Base-by-base conservation (phyloP, 768 basidiomycete species). In the Serendipita sp. region DNA sequence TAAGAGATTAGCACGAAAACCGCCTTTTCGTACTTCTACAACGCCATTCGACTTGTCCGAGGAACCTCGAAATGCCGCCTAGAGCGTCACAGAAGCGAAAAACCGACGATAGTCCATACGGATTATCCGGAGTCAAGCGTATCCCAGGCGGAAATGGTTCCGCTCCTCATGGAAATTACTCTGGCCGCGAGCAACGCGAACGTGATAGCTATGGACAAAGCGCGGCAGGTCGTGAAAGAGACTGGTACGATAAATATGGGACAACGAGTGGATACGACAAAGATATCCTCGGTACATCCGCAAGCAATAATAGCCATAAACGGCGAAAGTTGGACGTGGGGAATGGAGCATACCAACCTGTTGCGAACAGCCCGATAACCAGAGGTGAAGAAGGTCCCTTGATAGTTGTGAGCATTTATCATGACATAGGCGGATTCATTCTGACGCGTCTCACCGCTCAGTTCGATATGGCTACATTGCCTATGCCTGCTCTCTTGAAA, bases 61-160 rank as follows among this genome's bases (percentile, higher is more conserved):
- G 23, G 23, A 23, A 23, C 23, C 23, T 23, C 23, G 18, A 23
- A 23, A 60, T 60, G 55, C 55, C 55, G 4, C 55, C 55, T 4
- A 31, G 55, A 36, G 33, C 55, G 10, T 31, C 55, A 10, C 55
- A 60, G 34, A 60, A 60, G n/a, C 55, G 55, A 23, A 60, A 60
- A n/a, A 37, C 55, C 4, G 55, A 60, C n/a, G 55, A 60, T 36
- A 37, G 55, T 33, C 55, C 55, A 36, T 60, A 60, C 18, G 55
- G 27, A 8, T 8, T 60, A 11, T 60, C 55, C 16, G 55, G 55
- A 31, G 10, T 60, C 16, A 60, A 60, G 34, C 55, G 55, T n/a
- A 37, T 34, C 36, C 23, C 18, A 8, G 29, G 29, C 27, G 36
- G 36, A 23, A 60, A 60, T 34, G 55, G 55, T n/a, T 27, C 27